Conservation (phyloP, 1,284 basidiomycete genomes). For the Sporisorium reilianum region DNA sequence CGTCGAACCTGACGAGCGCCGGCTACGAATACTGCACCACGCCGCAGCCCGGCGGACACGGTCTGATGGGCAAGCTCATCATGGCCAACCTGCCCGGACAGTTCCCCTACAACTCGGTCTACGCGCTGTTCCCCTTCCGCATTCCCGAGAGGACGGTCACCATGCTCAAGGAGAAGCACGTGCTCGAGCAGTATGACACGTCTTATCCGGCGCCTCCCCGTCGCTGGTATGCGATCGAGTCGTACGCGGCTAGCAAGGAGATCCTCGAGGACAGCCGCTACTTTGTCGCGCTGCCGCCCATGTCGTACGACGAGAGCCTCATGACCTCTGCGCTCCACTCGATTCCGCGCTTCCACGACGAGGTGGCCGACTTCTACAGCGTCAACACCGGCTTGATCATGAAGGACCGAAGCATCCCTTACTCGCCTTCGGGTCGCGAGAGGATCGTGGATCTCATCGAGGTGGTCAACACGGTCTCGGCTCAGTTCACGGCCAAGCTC, state of each 20-base stretch:
- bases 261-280: slow-evolving; percentile 39
- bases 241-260: slow-evolving; percentile 44
- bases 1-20: slow-evolving; percentile 78
- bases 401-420: slow-evolving; percentile 25
- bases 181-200: slow-evolving; percentile 72
- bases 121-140: slow-evolving; percentile 76
- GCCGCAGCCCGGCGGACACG: slow-evolving; percentile 41
- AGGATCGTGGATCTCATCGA: slow-evolving; percentile 46
- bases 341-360: slow-evolving; percentile 39
- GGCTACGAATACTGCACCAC: slow-evolving; percentile 51
- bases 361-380: slow-evolving; percentile 35
- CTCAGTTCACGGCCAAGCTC: slow-evolving; percentile 41
- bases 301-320: slow-evolving; percentile 39
- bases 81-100: slow-evolving; percentile 49
- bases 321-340: slow-evolving; percentile 42
- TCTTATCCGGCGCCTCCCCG: slow-evolving; percentile 34
- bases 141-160: slow-evolving; percentile 72
- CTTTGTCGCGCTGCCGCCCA: slow-evolving; percentile 37
- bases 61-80: slow-evolving; percentile 51
- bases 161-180: slow-evolving; percentile 76
- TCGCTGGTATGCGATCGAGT: slow-evolving; percentile 40
- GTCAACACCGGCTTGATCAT: slow-evolving; percentile 24
- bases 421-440: slow-evolving; percentile 19
- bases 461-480: slow-evolving; percentile 43
- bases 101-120: slow-evolving; percentile 49